These are phyloP conservation scores for Claviceps pusilla DNA, from an alignment of 2,329 filamentous ascomycete species.

Conservation along the genomic window DNA sequence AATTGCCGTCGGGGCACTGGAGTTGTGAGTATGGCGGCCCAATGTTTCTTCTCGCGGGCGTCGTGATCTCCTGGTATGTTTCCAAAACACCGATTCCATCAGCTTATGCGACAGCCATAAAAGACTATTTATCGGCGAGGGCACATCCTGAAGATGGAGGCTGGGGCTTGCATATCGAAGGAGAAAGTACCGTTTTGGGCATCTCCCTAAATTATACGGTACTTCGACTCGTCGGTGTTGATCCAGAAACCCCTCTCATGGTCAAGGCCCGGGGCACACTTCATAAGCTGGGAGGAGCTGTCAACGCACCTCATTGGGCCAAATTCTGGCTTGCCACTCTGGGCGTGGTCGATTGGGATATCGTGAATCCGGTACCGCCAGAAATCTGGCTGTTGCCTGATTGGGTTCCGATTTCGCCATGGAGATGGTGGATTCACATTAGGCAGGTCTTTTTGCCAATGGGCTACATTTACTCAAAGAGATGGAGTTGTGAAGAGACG, in stretches of 20 bases:
- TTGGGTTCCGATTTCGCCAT: conserved; percentile 78
- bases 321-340: conserved; percentile 89
- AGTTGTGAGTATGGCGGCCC: conserved; percentile 94
- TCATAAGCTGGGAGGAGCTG: conserved; percentile 72
- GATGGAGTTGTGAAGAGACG: conserved; percentile 63
- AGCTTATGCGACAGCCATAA: conserved; percentile 73
- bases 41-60: conserved; percentile 81
- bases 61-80: conserved; percentile 75
- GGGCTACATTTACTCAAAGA: conserved; percentile 76
- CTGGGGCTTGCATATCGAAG: conserved; percentile 93
- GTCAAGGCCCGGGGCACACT: conserved; percentile 68
- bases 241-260: conserved; percentile 71
- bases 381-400: conserved; percentile 89
- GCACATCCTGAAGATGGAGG: conserved; percentile 82
- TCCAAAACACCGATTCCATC: conserved; percentile 76
- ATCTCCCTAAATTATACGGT: conserved; percentile 76
- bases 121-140: conserved; percentile 76
- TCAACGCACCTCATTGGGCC: conserved; percentile 82
- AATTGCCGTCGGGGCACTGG: conserved; percentile 84
- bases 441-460: conserved; percentile 92
- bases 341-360: conserved; percentile 73
- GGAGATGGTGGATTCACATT: conserved; percentile 97
- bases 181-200: conserved; percentile 80
- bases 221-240: conserved; percentile 67
- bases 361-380: conserved; percentile 85